A percentile compares a stretch with the other conserved stretches of the same genome.
These are phyloP conservation scores for Alternaria burnsii DNA, from an alignment of 2,329 filamentous ascomycete species.

Conservation along the genomic window DNA sequence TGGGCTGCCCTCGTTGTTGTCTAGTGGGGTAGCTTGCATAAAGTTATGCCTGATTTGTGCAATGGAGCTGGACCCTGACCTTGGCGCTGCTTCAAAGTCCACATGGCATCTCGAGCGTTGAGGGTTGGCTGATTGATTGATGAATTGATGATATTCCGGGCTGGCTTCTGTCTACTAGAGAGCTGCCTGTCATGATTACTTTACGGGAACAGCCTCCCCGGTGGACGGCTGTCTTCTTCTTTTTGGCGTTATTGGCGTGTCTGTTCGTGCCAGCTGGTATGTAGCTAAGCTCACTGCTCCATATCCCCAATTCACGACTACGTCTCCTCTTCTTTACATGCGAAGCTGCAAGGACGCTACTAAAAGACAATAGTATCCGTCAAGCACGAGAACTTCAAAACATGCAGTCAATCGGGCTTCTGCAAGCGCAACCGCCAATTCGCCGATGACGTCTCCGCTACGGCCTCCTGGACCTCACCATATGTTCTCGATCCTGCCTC, in stretches of 20 bases:
- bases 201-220: slow-evolving; percentile 54
- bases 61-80: slow-evolving; percentile 16
- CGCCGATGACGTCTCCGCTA: slow-evolving; percentile 76
- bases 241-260: slow-evolving; percentile 45
- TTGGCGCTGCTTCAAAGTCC: slow-evolving; percentile 24
- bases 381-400: slow-evolving; percentile 98
- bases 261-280: slow-evolving; percentile 50
- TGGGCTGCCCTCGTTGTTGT: slow-evolving; percentile 20
- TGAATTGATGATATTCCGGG: slow-evolving; percentile 21
- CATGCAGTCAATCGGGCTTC: slow-evolving; percentile 93
- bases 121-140: not conserved
- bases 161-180: slow-evolving; percentile 26
- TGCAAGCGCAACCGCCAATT: slow-evolving; percentile 93
- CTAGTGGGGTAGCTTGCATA: slow-evolving; percentile 22
- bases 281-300: slow-evolving; percentile 24
- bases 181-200: slow-evolving; percentile 41
- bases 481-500: slow-evolving; percentile 79
- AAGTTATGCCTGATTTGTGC: slow-evolving; percentile 17
- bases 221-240: slow-evolving; percentile 65
- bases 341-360: slow-evolving; percentile 11
- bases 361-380: slow-evolving; percentile 69
- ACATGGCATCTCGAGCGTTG: slow-evolving; percentile 22
- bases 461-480: slow-evolving; percentile 78
- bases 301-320: not conserved
- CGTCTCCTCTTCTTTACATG: not conserved